Conservation (phyloP, 139 green algal genomes). For the Chlamydomonas sp. region DNA sequence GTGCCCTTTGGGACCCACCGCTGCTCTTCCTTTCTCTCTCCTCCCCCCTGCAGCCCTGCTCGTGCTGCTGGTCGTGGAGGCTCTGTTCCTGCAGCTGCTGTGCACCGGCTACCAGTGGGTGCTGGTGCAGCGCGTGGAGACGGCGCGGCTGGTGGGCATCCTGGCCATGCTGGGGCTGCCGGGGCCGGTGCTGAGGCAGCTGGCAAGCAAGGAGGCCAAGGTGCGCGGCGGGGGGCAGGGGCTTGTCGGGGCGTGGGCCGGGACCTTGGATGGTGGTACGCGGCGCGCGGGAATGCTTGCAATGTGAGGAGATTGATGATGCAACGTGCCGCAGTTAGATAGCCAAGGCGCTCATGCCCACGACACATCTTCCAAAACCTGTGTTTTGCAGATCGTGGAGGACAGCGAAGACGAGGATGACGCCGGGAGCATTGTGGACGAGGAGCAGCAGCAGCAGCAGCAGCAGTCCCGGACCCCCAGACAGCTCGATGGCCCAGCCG, state of each 20-base stretch:
- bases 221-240: background rate
- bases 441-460: background rate
- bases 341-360: too few relatives aligned
- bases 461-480: background rate
- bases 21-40: background rate
- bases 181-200: conserved; percentile 21
- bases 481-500: background rate
- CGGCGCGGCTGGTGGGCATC: conserved; percentile 23
- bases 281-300: background rate
- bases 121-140: conserved; percentile 23
- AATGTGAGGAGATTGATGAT: background rate
- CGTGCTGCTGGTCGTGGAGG: conserved; percentile 27
- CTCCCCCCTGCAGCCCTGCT: conserved; percentile 2
- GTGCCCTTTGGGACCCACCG: too few relatives aligned
- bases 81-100: background rate
- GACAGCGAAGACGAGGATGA: conserved; percentile 30
- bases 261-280: background rate
- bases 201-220: conserved; percentile 22
- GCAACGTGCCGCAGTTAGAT: too few relatives aligned
- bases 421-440: background rate
- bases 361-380: too few relatives aligned
- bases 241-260: background rate
- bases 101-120: background rate
- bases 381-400: background rate
- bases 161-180: conserved; percentile 30